Base-by-base conservation (phyloP, 768 basidiomycete genomes). In the Suillus occidentalis region DNA sequence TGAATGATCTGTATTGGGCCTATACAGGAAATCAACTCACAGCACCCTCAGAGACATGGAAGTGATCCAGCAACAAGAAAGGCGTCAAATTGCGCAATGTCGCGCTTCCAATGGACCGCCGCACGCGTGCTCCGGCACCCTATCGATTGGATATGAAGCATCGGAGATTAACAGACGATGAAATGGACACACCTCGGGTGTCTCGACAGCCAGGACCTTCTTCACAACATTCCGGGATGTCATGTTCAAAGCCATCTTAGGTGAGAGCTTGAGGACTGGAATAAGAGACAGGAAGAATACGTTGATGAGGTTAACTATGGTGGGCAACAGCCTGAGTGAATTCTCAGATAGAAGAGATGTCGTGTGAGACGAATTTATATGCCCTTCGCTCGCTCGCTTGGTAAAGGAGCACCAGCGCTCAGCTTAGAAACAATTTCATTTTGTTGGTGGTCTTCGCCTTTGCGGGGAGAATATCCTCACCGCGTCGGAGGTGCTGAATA, bases 1-100 rank as follows among this genome's bases (percentile, higher is more conserved):
- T 10, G 22, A 52, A 36, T 55, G 58, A 36, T 61, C 9, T 39
- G 14, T 20, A 31, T 37, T 39, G 31, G 42, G 2, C 49, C 31
- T 34, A 40, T 14, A 42, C 39, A 13, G 25, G 5, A 42, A 18
- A 12, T 55, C 49, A 28, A 77, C 88, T 64, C 71, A 91, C 91
- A 9, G 89, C 89, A 57, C 91, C 91, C 71, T 85, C 75, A 1
- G 79, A 76, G 63, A 91, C 83, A 70, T 88, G 86, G 72, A 94
- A 94, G 72, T 95, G 89, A 73, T 94, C 91, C 13, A 93, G 79
- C 91, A 98, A 89, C 61, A 98, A 82, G 82, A 98, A 98, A 1
- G 96, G 96, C 0, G 90, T 89, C 47, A 97, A 78, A 73, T 95
- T 97, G 59, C 88, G 82, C 43, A 98, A 80, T 53, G 75, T 80